Evolutionary conservation across 2,329 filamentous ascomycete species (phyloP).

Genomic region (Calycina marina): DNA sequence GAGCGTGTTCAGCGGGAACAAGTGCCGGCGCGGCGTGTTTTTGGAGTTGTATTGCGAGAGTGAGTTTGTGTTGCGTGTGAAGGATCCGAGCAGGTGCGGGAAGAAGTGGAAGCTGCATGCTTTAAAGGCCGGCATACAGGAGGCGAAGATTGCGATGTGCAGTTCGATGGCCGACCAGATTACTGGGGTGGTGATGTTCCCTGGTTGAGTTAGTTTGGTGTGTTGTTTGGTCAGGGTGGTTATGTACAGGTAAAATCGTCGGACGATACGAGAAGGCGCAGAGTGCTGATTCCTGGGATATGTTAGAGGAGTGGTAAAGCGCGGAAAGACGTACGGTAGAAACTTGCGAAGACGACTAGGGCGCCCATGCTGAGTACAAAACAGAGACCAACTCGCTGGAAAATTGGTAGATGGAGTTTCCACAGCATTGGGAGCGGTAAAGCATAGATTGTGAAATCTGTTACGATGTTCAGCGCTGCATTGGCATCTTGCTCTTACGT

Average conservation of each 20-base stretch:
- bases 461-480: conserved; percentile 31
- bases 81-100: not conserved
- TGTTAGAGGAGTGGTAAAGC: not conserved
- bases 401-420: conserved; percentile 28
- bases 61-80: no score
- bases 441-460: conserved; percentile 30
- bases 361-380: conserved; percentile 29
- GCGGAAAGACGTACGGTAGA: not conserved
- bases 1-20: not conserved
- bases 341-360: conserved; percentile 1
- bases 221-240: not conserved
- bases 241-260: not conserved
- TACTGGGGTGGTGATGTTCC: not conserved
- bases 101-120: not conserved
- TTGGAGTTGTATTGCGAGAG: not conserved
- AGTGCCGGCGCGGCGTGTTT: not conserved
- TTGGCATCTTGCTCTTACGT: conserved; percentile 26
- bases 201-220: not conserved
- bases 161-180: not conserved
- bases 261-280: not conserved
- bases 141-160: not conserved
- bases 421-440: conserved; percentile 30
- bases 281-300: not conserved
- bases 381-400: conserved; percentile 29
- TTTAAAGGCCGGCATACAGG: not conserved